Base-by-base conservation (phyloP, 768 basidiomycete species). In the Podaxis mareebaensis region DNA sequence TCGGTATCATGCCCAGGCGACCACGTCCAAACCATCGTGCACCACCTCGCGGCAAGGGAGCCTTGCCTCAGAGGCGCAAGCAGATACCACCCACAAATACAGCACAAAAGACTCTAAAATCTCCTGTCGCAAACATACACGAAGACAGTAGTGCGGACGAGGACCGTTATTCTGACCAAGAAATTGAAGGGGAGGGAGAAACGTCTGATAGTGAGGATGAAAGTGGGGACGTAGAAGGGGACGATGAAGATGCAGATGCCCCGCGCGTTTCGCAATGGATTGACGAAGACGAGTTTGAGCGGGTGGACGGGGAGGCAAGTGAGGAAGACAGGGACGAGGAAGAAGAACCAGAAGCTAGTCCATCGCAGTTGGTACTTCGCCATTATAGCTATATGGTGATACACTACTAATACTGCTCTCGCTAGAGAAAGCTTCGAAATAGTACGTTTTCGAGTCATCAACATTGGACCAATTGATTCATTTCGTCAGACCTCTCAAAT, bases 401-500 rank as follows among this genome's bases (percentile, higher is more conserved):
- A 28, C 55, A 26, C 36, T 28, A 33, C 59, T 55, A 36, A 64
- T 17, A 5, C 15, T 28, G 4, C 4, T 39, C 13, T 38, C 40
- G 5, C 51, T 61, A 76, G 75, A 68, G 66, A 63, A 65, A 63
- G 39, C 59, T 74, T 64, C 69, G 71, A 67, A 67, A 69, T 49
- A 67, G 74, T 77, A 39, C 44, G 72, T 60, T 24, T 39, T 24
- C 1, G 20, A 0, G 40, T 33, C 46, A 24, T 46, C 24, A 58
- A 17, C 40, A 20, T 58, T 10, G 54, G 7, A 17, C 52, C 5
- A 15, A 66, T 28, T 65, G 24, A 46, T n/a, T 58, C 48, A 28
- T 48, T 28, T 12, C 4, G 8, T 10, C 60, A 90, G 89, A 86
- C 69, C 74, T 90, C 48, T 83, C 84, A 22, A 72, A 78, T 38